Base-by-base conservation (phyloP, 805 yeast genomes). In the Jamesozyma jinghongensis region DNA sequence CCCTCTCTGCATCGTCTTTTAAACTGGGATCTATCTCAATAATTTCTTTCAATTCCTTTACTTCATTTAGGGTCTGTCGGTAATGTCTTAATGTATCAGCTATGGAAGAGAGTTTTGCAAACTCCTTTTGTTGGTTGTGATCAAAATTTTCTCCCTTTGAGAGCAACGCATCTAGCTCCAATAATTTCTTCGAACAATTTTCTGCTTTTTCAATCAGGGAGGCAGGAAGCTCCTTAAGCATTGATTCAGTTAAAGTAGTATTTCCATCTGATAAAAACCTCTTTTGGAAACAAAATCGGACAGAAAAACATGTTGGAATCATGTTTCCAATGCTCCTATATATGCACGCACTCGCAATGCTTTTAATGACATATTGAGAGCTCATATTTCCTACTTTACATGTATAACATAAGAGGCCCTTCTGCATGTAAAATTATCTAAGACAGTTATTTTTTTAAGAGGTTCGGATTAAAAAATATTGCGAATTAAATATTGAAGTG, bases 1-100 rank as follows among this genome's bases (percentile, higher is more conserved):
- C 97, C 3, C 45, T 46, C 33, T 68, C 57, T 0, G 94, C 96
- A 12, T 81, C 88, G 4, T 63, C 68, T 30, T 63, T 65, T 30
- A 81, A 57, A 25, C 51, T 40, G 6, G 56, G 56, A 43, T 61
- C 63, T 4, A 42, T 38, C 6, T 48, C 47, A 1, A 60, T 43
- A 49, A 71, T 59, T 11, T 49, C 50, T 32, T 37, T 17, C 17
- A 73, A 50, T 13, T 62, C 74, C 8, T 50, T 46, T 37, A 55
- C 56, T 22, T 68, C 58, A 3, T 46, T 45, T 12, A 58, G 50
- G 46, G 63, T 57, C 0, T 52, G 52, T 5, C 53, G 40, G 41
- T 71, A 75, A 20, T 66, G 64, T 1, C 57, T 49, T 42, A 65
- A 71, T 3, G 65, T 53, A 6, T 69, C 74, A 1, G 67, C 65